Conservation (phyloP, 495 filamentous ascomycete genomes). For the Neurospora tetraspora region DNA sequence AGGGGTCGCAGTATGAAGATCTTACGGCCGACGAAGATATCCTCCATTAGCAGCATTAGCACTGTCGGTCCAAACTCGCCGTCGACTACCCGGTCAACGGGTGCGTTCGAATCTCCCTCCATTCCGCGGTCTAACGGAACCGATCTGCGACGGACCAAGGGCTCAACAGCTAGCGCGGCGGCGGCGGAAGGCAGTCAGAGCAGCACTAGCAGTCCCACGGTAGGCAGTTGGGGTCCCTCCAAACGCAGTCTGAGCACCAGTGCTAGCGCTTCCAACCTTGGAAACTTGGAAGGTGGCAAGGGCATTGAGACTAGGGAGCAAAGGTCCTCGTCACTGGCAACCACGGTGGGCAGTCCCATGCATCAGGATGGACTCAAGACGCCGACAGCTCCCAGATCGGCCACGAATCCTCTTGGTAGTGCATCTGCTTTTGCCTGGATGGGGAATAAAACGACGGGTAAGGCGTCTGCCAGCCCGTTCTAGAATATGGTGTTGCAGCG, state of each 20-base stretch:
- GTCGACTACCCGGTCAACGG: conserved; percentile 32
- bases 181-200: conserved; percentile 10
- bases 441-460: neutral
- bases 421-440: conserved; percentile 98
- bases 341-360: neutral
- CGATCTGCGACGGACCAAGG: conserved; percentile 28
- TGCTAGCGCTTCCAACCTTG: neutral
- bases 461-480: neutral
- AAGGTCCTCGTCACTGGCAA: conserved; percentile 17
- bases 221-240: conserved; percentile 27
- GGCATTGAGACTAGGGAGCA: conserved; percentile 7
- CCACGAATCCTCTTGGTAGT: conserved; percentile 74
- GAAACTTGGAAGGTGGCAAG: conserved; percentile 2
- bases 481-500: neutral
- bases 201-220: conserved; percentile 21
- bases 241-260: conserved; percentile 25
- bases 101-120: conserved; percentile 35
- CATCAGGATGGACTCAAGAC: conserved; percentile 20
- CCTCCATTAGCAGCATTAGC: neutral
- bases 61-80: conserved; percentile 27
- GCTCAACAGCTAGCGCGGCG: conserved; percentile 28
- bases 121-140: conserved; percentile 19
- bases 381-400: conserved; percentile 29
- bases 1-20: conserved; percentile 65
- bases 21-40: conserved; percentile 52